Conservation (phyloP, 2,329 filamentous ascomycete genomes). For the Teratosphaeriaceae sp. region DNA sequence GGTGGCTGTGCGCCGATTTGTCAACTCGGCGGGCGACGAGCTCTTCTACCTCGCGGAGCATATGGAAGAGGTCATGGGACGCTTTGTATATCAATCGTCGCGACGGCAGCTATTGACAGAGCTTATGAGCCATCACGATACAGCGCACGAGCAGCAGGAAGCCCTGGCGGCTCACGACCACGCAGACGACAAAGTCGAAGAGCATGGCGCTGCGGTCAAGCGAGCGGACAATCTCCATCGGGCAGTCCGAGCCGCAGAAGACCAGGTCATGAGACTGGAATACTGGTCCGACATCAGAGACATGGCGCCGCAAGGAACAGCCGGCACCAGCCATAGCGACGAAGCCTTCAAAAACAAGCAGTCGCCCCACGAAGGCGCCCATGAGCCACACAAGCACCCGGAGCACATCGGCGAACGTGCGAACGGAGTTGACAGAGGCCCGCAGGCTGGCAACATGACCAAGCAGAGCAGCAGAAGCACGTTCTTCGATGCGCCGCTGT, state of each 20-base stretch:
- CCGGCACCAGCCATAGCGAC: conserved; percentile 9
- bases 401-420: conserved; percentile 10
- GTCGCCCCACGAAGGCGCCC: conserved; percentile 9
- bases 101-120: conserved; percentile 67
- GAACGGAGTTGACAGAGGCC: not conserved
- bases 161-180: conserved; percentile 35
- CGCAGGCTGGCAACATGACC: not conserved
- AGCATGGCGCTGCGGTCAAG: conserved; percentile 29
- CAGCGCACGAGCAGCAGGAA: conserved; percentile 45
- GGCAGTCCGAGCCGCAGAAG: conserved; percentile 69
- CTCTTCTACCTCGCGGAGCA: conserved; percentile 64
- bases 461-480: conserved; percentile 2
- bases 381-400: conserved; percentile 13
- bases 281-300: conserved; percentile 71
- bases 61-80: conserved; percentile 79
- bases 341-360: conserved; percentile 15
- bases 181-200: conserved; percentile 37
- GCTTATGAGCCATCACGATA: conserved; percentile 56
- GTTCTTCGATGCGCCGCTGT: conserved; percentile 8
- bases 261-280: conserved; percentile 72
- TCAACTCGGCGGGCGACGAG: conserved; percentile 70
- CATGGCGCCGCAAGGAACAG: conserved; percentile 18
- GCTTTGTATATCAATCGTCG: conserved; percentile 86
- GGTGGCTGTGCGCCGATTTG: conserved; percentile 72
- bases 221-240: conserved; percentile 63